Evolutionary conservation across 2,329 filamentous ascomycete genomes (phyloP).

Genomic region (Podosphaera aphanis): DNA sequence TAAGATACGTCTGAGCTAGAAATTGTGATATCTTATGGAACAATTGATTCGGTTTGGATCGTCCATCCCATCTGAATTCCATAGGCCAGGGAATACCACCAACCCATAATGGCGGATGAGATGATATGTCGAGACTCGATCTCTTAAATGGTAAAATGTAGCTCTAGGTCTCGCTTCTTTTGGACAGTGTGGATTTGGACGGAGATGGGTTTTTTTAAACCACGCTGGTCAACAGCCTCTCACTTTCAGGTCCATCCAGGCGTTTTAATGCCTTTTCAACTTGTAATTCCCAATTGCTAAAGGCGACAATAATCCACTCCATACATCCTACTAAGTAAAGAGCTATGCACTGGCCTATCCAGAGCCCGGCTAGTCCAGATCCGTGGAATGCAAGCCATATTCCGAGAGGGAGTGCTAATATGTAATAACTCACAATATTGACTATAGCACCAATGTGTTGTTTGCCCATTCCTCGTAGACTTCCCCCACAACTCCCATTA

Average conservation of each 20-base stretch:
- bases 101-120: no score
- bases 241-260: slow-evolving; percentile 27
- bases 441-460: slow-evolving; percentile 69
- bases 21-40: no score
- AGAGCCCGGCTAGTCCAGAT: slow-evolving; percentile 59
- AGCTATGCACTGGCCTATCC: slow-evolving; percentile 64
- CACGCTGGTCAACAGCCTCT: background rate
- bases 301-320: slow-evolving; percentile 59
- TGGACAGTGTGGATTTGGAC: no score
- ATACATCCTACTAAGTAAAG: slow-evolving; percentile 55
- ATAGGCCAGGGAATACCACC: no score
- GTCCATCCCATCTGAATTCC: no score
- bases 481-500: slow-evolving; percentile 65
- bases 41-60: no score
- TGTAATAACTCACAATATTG: slow-evolving; percentile 67
- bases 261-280: slow-evolving; percentile 47
- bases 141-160: no score
- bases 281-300: slow-evolving; percentile 55
- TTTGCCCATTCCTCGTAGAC: slow-evolving; percentile 59
- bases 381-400: slow-evolving; percentile 71
- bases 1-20: no score
- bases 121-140: no score
- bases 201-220: background rate
- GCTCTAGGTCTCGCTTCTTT: no score
- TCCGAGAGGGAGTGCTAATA: slow-evolving; percentile 55